Evolutionary conservation across 208 protist genomes (phyloP).

Genomic region (Trypanosoma cruzi): DNA sequence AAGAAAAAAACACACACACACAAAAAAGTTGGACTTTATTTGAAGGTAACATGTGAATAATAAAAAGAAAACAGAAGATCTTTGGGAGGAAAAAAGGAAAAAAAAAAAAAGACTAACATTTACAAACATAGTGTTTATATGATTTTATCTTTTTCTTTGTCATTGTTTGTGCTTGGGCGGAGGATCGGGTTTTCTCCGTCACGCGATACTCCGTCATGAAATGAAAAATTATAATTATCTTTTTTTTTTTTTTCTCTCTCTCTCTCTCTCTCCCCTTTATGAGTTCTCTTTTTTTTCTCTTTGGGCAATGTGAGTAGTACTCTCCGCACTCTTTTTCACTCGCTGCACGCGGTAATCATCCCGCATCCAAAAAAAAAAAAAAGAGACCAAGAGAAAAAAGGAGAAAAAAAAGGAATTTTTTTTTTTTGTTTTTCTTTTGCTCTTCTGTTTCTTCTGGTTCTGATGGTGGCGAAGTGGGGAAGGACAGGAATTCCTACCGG

Average conservation of each 20-base stretch:
- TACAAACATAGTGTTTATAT: background rate
- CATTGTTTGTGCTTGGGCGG: too few relatives aligned
- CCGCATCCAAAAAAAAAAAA: background rate
- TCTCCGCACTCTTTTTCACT: background rate
- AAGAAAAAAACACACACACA: too few relatives aligned
- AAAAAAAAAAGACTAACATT: background rate
- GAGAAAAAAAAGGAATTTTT: slow-evolving; percentile 1
- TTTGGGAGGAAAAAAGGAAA: background rate
- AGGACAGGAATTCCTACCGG: too few relatives aligned
- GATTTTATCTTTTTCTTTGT: background rate
- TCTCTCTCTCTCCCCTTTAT: background rate
- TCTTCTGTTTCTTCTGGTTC: too few relatives aligned
- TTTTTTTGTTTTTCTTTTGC: background rate
- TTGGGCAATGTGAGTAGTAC: background rate
- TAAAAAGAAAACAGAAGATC: too few relatives aligned
- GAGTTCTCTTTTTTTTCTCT: background rate
- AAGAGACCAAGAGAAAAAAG: background rate
- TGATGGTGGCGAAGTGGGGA: too few relatives aligned
- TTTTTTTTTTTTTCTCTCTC: background rate
- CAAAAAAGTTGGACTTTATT: too few relatives aligned
- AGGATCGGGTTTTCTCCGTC: background rate
- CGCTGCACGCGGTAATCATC: background rate
- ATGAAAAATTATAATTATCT: too few relatives aligned
- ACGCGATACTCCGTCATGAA: too few relatives aligned
- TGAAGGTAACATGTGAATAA: too few relatives aligned